Evolutionary conservation across 2,329 filamentous ascomycete genomes (phyloP), one percentile per base, ranked within the genome.

Genomic region (Phoma sp.): DNA sequence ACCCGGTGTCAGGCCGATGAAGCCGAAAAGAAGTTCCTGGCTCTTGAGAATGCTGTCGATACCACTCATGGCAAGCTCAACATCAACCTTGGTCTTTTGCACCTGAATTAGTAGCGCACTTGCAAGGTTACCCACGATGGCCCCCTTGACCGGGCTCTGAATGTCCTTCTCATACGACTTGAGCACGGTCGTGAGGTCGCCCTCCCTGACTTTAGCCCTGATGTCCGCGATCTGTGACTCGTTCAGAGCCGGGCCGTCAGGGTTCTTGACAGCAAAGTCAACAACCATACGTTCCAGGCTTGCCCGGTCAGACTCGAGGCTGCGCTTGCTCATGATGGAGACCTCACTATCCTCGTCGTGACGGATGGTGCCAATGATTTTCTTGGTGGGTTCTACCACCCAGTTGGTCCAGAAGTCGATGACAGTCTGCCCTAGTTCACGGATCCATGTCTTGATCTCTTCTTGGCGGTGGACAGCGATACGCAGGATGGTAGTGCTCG

Each of bases 31-130:
- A 40, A 99, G 83, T 72, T 99, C 93, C 72, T 99, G 95, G 68
- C 93, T 97, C 78, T 95, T 96, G 53, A 99, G 83, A 26, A 99
- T 83, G 28, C 92, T 87, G 79, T 99, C 93, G 61, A 99, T 99
- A 15, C 95, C 95, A 55, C 90, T 92, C 78, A 99, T 93, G 12
- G 95, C 95, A 57, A 98, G 88, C 75, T 99, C 95, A 11, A 99
- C 87, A 69, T 99, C 95, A 7, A 99, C 95, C 79, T 99, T 99
- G 18, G 95, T 98, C 82, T 99, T 99, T 70, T 99, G 95, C 30
- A 99, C 88, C 72, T 99, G 95, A 49, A 99, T 98, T 37, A 99
- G 81, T 23, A 99, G 84, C 4, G 93, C 92, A 45, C 93, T 88
- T 29, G 98, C 84, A 23, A 99, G 82, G 66, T 98, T 93, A 10